Base-by-base conservation (phyloP, 352 stramenopile species). In the Aphanomyces invadans region DNA sequence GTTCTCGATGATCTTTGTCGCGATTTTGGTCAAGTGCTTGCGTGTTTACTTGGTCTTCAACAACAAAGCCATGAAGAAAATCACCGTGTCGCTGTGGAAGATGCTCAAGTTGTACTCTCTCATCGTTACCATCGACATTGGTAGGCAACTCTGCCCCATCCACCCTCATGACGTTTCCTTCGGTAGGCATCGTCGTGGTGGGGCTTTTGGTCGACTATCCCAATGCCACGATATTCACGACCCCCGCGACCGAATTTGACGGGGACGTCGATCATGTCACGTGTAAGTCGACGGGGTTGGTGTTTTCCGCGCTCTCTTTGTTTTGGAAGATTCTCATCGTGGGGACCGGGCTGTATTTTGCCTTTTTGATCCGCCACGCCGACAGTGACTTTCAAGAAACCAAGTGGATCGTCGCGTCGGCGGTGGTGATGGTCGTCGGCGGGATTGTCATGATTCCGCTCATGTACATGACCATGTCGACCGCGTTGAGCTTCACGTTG, bases 321-420 rank as follows among this genome's bases (percentile, higher is more conserved):
- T 86, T 87, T 55, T 86, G 74, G 74, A 87, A 87, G 25, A 62
- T 74, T 0, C 77, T 86, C 17, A 9, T 86, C 45, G 69, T 84
- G 19, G 70, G 78, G 17, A 1, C 71, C 10, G 77, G 74, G 0
- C 67, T 86, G 11, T 86, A 80, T 49, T 25, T 85, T 9, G 83
- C 76, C 29, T 83, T 88, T 49, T 33, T 85, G 2, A 88, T 86
- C 57, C 78, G 76, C 15, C 76, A 83, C 25, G 79, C 84, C n/a
- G 83, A 77, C 26, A 65, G 73, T 0, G 79, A 88, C 60, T 88
- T 88, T 60, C 81, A 89, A 46, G 79, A 89, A 38, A 76, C 79
- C 4, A 73, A 79, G 55, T 88, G 81, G 81, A 87, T 83, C 45
- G 80, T 87, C 52, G 83, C 80, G 0, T 73, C 75, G 0, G 3